A percentile compares a stretch with the other conserved stretches of the same genome.
Conservation (phyloP, 805 yeast species). For the Cyberlindnera bimundalis region DNA sequence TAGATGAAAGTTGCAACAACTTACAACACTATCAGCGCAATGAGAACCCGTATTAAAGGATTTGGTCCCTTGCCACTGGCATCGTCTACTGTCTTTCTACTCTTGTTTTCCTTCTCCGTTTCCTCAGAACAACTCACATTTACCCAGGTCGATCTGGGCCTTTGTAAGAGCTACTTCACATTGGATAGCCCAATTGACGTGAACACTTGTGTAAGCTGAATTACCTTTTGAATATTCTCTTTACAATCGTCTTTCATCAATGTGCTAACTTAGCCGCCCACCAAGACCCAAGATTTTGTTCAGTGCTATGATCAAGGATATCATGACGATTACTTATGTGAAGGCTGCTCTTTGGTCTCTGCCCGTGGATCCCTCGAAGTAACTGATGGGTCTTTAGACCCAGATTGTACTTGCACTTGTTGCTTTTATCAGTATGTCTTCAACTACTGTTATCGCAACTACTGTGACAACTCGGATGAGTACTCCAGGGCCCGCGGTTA, state of each 20-base stretch:
- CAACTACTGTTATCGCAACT: constrained; percentile 25
- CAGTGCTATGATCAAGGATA: constrained; percentile 23
- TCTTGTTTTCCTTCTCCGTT: neutral
- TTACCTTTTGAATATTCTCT: no score
- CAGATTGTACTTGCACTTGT: constrained; percentile 27
- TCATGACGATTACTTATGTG: constrained; percentile 24
- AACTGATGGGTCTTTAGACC: constrained; percentile 8
- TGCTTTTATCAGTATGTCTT: constrained; percentile 24
- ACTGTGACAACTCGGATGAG: constrained; percentile 20
- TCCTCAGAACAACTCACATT: neutral
- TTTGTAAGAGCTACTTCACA: constrained; percentile 2
- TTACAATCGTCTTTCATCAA: no score
- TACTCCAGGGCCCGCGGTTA: constrained; percentile 12
- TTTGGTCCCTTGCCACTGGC: constrained; percentile 1
- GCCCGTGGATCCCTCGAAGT: neutral
- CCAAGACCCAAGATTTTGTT: constrained; percentile 3
- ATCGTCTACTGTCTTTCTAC: neutral
- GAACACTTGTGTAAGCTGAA: constrained; percentile 10
- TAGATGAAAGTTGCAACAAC: no score
- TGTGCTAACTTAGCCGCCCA: constrained; percentile 2
- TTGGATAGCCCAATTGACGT: constrained; percentile 4
- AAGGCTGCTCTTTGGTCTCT: constrained; percentile 26
- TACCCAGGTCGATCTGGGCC: neutral
- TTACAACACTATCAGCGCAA: neutral
- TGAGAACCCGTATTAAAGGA: neutral